Base-by-base conservation (phyloP, 2,329 filamentous ascomycete species). In the Hymenoscyphus salicellus region DNA sequence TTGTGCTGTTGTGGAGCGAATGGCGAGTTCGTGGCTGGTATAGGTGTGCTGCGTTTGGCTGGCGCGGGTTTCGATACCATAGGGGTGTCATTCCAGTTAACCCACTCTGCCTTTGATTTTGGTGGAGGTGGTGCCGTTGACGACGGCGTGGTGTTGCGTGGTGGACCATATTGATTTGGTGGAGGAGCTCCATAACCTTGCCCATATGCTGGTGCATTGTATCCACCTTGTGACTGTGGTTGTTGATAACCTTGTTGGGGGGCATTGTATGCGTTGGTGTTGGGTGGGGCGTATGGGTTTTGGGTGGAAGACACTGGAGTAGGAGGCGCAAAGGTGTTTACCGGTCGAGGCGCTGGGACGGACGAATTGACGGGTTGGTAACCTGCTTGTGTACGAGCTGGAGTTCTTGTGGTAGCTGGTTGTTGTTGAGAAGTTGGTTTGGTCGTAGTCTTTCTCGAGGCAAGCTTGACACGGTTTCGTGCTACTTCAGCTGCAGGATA, bases 31-130 rank as follows among this genome's bases (percentile, higher is more conserved):
- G 93, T 86, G 60, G 87, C 84, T 49, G 79, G 85, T 55, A 79
- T 74, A 23, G 86, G 81, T 0, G 94, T 97, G 56, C 83, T 83
- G 74, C 89, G 86, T 70, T 93, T 87, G 26, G 89, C 70, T 16
- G 86, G 84, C n/a, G 89, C 83, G 62, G 84, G 80, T 80, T 94
- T 92, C 56, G 86, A 83, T 56, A 98, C 90, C 72, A 97, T 85
- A 1, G 95, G 95, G 60, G 96, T 89, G 77, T 99, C 95, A 72
- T 99, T 99, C 95, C 95, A 99, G 71, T 91, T 90, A 32, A 89
- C 86, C 68, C 89, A 88, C 68, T 90, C 89, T 3, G 28, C 28
- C 74, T 88, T 89, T 64, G 86, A 81, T 73, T 86, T 87, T 10
- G 91, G 86, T 20, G 91, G 86, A 26, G 92, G 88, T 49, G 86